These are phyloP conservation scores for Alternaria atra DNA, from an alignment of 2,329 filamentous ascomycete species.

Conservation along the genomic window DNA sequence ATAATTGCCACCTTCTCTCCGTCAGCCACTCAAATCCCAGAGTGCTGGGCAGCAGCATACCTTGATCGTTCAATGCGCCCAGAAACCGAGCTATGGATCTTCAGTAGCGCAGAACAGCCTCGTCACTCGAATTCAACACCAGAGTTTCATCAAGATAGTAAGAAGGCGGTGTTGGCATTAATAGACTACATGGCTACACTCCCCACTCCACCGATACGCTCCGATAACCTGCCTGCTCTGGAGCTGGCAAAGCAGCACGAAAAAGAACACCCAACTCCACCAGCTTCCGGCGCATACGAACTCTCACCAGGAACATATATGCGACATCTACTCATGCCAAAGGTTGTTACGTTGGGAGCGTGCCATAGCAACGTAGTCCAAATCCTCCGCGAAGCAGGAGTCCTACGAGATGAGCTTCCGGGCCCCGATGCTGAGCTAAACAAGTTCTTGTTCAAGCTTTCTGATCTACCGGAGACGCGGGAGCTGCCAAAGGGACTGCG, in stretches of 20 bases:
- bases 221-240: constrained; percentile 34
- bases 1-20: constrained; percentile 52
- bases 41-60: constrained; percentile 66
- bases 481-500: constrained; percentile 59
- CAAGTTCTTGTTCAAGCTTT: constrained; percentile 67
- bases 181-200: constrained; percentile 42
- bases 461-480: constrained; percentile 55
- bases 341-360: constrained; percentile 57
- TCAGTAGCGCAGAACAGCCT: constrained; percentile 49
- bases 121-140: constrained; percentile 23
- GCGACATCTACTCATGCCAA: constrained; percentile 43
- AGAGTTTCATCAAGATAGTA: constrained; percentile 40
- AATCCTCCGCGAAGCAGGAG: constrained; percentile 29
- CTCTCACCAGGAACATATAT: constrained; percentile 35
- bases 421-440: constrained; percentile 48
- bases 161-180: constrained; percentile 38
- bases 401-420: constrained; percentile 43
- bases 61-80: constrained; percentile 68
- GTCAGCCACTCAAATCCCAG: constrained; percentile 19
- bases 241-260: constrained; percentile 42
- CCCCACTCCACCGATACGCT: constrained; percentile 36
- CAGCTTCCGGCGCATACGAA: constrained; percentile 30
- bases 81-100: constrained; percentile 73
- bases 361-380: constrained; percentile 48
- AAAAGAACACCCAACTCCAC: constrained; percentile 35